These are phyloP conservation scores for Pseudocercospora fuligena DNA, from an alignment of 2,329 filamentous ascomycete genomes.

Conservation along the genomic window DNA sequence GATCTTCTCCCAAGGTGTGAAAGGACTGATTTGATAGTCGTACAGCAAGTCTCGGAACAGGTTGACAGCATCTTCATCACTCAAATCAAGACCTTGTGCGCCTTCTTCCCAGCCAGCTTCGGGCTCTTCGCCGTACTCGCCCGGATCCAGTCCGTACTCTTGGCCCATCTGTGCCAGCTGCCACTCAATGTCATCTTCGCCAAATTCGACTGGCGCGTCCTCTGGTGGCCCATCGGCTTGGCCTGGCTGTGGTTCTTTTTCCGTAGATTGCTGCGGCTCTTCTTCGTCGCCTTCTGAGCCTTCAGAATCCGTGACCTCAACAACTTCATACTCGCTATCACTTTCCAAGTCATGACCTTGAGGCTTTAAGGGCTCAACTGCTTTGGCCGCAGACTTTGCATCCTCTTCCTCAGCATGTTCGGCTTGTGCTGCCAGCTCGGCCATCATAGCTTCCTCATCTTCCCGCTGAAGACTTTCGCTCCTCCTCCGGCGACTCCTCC, in stretches of 20 bases:
- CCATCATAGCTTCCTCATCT: conserved; percentile 43
- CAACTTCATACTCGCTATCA: conserved; percentile 73
- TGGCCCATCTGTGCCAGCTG: conserved; percentile 89
- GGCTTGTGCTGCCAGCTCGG: conserved; percentile 37
- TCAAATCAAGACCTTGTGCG: conserved; percentile 70
- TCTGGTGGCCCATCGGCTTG: conserved; percentile 59
- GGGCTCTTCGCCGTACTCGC: conserved; percentile 72
- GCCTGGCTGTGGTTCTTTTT: conserved; percentile 49
- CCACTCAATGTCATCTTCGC: conserved; percentile 91
- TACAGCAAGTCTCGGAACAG: conserved; percentile 86
- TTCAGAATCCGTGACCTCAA: conserved; percentile 71
- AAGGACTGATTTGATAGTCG: conserved; percentile 82
- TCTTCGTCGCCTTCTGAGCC: conserved; percentile 52
- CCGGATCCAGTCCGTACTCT: conserved; percentile 78
- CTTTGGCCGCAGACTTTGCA: conserved; percentile 49
- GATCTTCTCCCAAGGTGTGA: conserved; percentile 87
- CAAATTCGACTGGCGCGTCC: conserved; percentile 72
- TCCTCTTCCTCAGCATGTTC: conserved; percentile 60
- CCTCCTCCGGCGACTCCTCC: conserved; percentile 30
- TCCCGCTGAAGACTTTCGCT: conserved; percentile 42
- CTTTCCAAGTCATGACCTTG: conserved; percentile 47
- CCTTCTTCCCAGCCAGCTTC: conserved; percentile 68
- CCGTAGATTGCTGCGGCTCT: conserved; percentile 60
- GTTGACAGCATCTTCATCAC: conserved; percentile 74
- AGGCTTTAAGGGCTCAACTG: conserved; percentile 27